phyloP scores from a whole-genome alignment of 2,329 filamentous ascomycete species.

The Pseudocercospora ulei region DNA sequence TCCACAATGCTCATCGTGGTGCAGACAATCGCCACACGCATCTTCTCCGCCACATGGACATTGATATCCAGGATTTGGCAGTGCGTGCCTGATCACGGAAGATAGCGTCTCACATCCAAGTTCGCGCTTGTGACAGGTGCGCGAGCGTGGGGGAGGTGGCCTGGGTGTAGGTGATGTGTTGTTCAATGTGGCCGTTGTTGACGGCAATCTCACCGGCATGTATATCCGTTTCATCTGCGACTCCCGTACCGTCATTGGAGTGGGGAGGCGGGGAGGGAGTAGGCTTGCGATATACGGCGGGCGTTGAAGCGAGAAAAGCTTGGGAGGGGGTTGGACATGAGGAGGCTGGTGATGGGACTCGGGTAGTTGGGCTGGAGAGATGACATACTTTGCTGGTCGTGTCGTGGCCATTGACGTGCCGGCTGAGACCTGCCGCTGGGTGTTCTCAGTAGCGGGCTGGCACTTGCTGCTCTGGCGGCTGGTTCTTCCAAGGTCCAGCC shows the following conservation, averaged over 20 bases:
- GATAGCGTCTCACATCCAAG: not conserved
- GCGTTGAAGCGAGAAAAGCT: not conserved
- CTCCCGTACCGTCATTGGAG: slow-evolving; percentile 59
- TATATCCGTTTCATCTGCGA: slow-evolving; percentile 85
- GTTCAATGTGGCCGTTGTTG: slow-evolving; percentile 72
- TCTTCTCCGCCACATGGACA: not conserved
- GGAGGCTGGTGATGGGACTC: not conserved
- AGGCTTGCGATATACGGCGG: slow-evolving; percentile 34
- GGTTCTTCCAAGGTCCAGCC: not conserved
- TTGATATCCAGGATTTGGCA: not conserved
- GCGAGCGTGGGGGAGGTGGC: not conserved
- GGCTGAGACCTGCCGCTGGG: too few species aligned
- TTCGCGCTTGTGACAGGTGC: not conserved
- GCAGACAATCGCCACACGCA: not conserved
- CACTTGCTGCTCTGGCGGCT: slow-evolving; percentile 5
- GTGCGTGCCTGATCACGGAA: not conserved
- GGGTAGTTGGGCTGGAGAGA: too few species aligned
- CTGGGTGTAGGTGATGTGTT: slow-evolving; percentile 27
- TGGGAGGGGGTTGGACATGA: not conserved
- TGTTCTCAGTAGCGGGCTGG: too few species aligned
- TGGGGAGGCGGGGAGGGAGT: slow-evolving; percentile 44
- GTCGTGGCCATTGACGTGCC: too few species aligned
- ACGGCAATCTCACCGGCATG: slow-evolving; percentile 69
- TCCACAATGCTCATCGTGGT: not conserved
- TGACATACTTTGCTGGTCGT: too few species aligned